Percentiles rank a stretch among this genome's conserved stretches.
phyloP scores from a whole-genome alignment of 192 early-diverging fungal species.

The Rhizophlyctis rosea region DNA sequence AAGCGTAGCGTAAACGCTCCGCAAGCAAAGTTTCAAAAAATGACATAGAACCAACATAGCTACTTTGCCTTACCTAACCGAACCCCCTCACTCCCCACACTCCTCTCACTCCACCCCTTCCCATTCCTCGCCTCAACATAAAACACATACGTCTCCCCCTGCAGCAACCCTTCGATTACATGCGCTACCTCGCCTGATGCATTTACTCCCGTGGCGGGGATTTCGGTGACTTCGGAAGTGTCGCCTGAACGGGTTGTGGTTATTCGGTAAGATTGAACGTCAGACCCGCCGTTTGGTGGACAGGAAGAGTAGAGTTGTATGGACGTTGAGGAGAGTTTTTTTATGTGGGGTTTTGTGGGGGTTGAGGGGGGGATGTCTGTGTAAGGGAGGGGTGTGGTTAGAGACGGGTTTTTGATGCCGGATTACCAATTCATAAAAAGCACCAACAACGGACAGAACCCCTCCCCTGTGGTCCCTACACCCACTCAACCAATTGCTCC shows the following conservation, averaged over 20 bases:
- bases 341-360: conserved; percentile 29
- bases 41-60: background rate
- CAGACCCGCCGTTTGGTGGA: conserved; percentile 21
- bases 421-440: background rate
- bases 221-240: background rate
- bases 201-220: background rate
- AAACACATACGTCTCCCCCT: conserved; percentile 33
- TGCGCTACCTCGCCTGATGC: conserved; percentile 17
- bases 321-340: conserved; percentile 21
- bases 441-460: background rate
- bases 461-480: no score
- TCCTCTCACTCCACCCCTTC: conserved; percentile 29
- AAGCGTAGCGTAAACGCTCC: background rate
- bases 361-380: conserved; percentile 25
- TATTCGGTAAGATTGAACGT: conserved; percentile 27
- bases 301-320: conserved; percentile 16
- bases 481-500: no score
- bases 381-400: background rate
- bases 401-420: background rate
- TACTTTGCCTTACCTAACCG: conserved; percentile 29
- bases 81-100: conserved; percentile 42
- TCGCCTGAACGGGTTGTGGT: no score
- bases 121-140: conserved; percentile 23
- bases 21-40: background rate
- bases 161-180: conserved; percentile 28